Evolutionary conservation across 495 filamentous ascomycete species (phyloP).

Genomic region (Penicillium coffeae): DNA sequence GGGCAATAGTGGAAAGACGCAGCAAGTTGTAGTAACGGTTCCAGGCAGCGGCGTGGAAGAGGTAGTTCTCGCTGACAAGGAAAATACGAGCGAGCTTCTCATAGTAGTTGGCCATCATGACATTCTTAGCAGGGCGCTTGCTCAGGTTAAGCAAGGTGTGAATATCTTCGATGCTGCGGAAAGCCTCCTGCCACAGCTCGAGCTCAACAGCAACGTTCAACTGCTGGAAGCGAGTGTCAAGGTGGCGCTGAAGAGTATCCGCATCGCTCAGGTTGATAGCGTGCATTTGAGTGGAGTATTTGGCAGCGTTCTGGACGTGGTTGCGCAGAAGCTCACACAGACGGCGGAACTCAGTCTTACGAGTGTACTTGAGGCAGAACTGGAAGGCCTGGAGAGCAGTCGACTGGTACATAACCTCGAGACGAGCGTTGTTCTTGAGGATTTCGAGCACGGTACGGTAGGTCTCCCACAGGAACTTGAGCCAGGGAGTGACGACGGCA

Average conservation of each 20-base stretch:
- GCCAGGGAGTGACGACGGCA: slow-evolving; percentile 96
- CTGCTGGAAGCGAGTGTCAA: slow-evolving; percentile 98
- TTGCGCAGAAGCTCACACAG: slow-evolving; percentile 97
- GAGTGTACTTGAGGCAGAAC: slow-evolving; percentile 96
- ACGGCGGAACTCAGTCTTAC: slow-evolving; percentile 98
- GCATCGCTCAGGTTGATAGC: slow-evolving; percentile 98
- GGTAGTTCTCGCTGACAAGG: slow-evolving; percentile 97
- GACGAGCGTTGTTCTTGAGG: slow-evolving; percentile 94
- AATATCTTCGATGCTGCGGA: slow-evolving; percentile 97
- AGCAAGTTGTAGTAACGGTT: slow-evolving; percentile 95
- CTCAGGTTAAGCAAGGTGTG: slow-evolving; percentile 97
- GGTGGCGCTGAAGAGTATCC: slow-evolving; percentile 92
- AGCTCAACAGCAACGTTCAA: slow-evolving; percentile 96
- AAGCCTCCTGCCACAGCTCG: slow-evolving; percentile 98
- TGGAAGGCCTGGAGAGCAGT: slow-evolving; percentile 97
- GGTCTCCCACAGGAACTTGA: slow-evolving; percentile 99
- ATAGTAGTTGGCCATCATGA: slow-evolving; percentile 99
- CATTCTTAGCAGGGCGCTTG: slow-evolving; percentile 98
- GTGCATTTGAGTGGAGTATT: slow-evolving; percentile 98
- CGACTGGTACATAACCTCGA: slow-evolving; percentile 97
- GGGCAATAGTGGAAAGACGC: slow-evolving; percentile 78
- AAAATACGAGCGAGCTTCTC: slow-evolving; percentile 98
- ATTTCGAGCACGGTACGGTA: slow-evolving; percentile 98
- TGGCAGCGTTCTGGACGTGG: slow-evolving; percentile 98
- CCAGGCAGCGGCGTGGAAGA: slow-evolving; percentile 98